Evolutionary conservation across 2,329 filamentous ascomycete species (phyloP).

Genomic region (Colletotrichum endophyticum): DNA sequence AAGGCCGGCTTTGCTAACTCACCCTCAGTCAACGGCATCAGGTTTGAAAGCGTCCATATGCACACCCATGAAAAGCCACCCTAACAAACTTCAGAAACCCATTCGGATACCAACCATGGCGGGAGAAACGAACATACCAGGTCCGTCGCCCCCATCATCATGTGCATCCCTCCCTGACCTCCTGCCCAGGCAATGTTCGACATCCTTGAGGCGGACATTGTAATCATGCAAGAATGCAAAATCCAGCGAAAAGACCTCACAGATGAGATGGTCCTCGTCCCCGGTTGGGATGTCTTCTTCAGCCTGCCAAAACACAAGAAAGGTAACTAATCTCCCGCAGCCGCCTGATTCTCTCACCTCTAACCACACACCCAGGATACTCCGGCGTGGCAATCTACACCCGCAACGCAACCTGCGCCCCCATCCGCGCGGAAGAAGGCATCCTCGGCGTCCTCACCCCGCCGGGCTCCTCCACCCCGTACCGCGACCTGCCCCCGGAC

Average conservation of each 20-base stretch:
- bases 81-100: constrained; percentile 64
- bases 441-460: constrained; percentile 80
- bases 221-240: constrained; percentile 95
- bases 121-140: constrained; percentile 71
- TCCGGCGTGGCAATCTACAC: constrained; percentile 97
- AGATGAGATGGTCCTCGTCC: constrained; percentile 95
- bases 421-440: constrained; percentile 93
- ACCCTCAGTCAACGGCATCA: constrained; percentile 76
- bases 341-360: neutral
- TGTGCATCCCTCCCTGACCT: constrained; percentile 1
- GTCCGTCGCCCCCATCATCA: constrained; percentile 41
- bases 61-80: neutral
- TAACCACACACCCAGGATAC: constrained; percentile 66
- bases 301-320: constrained; percentile 94
- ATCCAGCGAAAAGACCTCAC: constrained; percentile 90
- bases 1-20: constrained; percentile 24
- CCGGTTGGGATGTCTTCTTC: constrained; percentile 96
- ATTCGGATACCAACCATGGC: constrained; percentile 85
- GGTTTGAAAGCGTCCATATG: constrained; percentile 48
- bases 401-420: constrained; percentile 81
- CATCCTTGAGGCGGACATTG: constrained; percentile 87
- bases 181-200: constrained; percentile 85
- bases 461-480: constrained; percentile 73
- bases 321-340: constrained; percentile 52
- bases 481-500: constrained; percentile 74